Evolutionary conservation across 352 stramenopile genomes (phyloP).

Genomic region (Globisporangium cylindrosporum): DNA sequence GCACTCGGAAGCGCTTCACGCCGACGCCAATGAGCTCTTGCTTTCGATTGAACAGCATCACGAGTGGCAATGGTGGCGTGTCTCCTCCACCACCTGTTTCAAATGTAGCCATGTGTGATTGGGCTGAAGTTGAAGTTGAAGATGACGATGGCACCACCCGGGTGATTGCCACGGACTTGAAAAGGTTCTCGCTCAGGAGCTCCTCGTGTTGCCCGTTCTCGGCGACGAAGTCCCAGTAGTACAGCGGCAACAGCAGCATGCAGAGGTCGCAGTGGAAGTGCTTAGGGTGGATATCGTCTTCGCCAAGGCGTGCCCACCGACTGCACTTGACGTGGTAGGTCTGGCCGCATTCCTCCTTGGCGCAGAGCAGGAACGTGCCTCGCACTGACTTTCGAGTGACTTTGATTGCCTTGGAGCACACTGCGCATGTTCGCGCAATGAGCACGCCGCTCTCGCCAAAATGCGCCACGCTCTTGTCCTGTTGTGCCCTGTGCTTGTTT

Average conservation of each 20-base stretch:
- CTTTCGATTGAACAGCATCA: slow-evolving; percentile 42
- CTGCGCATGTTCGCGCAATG: slow-evolving; percentile 42
- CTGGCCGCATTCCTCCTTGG: slow-evolving; percentile 48
- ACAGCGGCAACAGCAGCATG: slow-evolving; percentile 26
- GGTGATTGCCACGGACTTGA: slow-evolving; percentile 37
- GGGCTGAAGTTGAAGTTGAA: not conserved
- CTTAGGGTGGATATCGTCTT: slow-evolving; percentile 22
- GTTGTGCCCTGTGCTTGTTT: slow-evolving; percentile 3
- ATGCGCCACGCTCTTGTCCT: slow-evolving; percentile 39
- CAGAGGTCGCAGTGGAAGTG: slow-evolving; percentile 55
- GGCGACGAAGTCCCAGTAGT: slow-evolving; percentile 72
- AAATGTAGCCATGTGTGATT: slow-evolving; percentile 1
- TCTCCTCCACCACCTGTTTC: slow-evolving; percentile 4
- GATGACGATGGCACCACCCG: slow-evolving; percentile 8
- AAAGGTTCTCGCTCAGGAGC: slow-evolving; percentile 48
- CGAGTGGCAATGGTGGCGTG: slow-evolving; percentile 6
- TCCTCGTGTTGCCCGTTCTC: slow-evolving; percentile 29
- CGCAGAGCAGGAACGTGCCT: slow-evolving; percentile 37
- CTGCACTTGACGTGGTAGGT: slow-evolving; percentile 66
- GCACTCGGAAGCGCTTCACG: slow-evolving; percentile 41
- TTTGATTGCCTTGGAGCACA: slow-evolving; percentile 52
- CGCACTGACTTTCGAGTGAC: slow-evolving; percentile 24
- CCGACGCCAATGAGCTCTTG: slow-evolving; percentile 46
- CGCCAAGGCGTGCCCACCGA: slow-evolving; percentile 45
- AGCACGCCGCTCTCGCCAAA: slow-evolving; percentile 61